A percentile compares a stretch with the other conserved stretches of the same genome.
These are phyloP conservation scores for Silene uniflora DNA, from an alignment of 148 eudicot species.

Conservation along the genomic window DNA sequence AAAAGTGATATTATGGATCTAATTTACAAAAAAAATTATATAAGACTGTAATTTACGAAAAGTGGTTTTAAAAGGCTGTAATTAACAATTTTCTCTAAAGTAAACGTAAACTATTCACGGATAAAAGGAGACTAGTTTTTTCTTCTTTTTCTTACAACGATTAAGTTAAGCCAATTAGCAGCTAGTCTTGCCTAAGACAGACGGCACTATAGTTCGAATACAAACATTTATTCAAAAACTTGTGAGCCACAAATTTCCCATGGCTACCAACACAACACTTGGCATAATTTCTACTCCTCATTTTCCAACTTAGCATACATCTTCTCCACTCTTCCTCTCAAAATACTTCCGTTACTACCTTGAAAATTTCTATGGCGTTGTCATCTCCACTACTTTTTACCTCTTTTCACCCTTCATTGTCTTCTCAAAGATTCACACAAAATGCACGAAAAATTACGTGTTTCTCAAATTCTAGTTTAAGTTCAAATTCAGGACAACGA, in stretches of 20 bases:
- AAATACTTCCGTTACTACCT: background rate
- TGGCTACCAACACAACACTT: slow-evolving; percentile 2
- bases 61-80: too few species aligned
- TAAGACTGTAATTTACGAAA: too few species aligned
- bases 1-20: too few species aligned
- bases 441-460: slow-evolving; percentile 9
- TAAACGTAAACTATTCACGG: too few species aligned
- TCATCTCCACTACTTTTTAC: slow-evolving; percentile 14
- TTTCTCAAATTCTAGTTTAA: slow-evolving; percentile 8
- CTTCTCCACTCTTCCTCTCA: background rate
- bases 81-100: too few species aligned
- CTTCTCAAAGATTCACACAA: slow-evolving; percentile 10
- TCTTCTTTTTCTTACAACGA: too few species aligned
- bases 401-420: background rate
- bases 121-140: too few species aligned
- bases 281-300: background rate
- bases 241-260: slow-evolving; percentile 29
- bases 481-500: slow-evolving; percentile 7
- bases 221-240: background rate
- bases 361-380: slow-evolving; percentile 8
- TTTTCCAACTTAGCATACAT: background rate
- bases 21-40: too few species aligned
- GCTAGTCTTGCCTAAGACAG: too few species aligned
- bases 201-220: too few species aligned
- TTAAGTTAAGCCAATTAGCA: too few species aligned